Conservation (phyloP, 1,284 basidiomycete genomes). For the Pseudozyma thailandica region DNA sequence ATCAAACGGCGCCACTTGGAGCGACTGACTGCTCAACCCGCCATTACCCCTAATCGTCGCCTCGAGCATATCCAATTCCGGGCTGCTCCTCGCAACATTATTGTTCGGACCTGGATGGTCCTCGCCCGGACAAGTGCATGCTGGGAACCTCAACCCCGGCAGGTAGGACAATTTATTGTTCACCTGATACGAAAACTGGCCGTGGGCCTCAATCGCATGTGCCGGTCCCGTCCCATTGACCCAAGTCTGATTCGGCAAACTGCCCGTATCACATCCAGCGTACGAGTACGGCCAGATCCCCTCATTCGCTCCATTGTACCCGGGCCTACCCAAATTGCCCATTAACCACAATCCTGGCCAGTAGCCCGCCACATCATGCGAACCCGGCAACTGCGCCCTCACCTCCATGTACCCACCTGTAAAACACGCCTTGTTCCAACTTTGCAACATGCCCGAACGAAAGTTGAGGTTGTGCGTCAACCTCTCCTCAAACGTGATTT, state of each 20-base stretch:
- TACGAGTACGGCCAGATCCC: constrained; percentile 69
- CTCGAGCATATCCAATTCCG: constrained; percentile 67
- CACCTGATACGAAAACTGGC: constrained; percentile 14
- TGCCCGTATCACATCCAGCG: constrained; percentile 63
- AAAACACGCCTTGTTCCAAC: constrained; percentile 66
- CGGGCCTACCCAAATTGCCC: constrained; percentile 60
- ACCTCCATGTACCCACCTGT: constrained; percentile 63
- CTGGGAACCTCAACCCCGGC: constrained; percentile 52
- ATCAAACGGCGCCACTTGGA: constrained; percentile 66
- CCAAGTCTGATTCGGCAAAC: constrained; percentile 51
- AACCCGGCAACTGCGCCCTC: constrained; percentile 16
- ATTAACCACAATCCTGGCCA: constrained; percentile 69
- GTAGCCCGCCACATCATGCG: constrained; percentile 12
- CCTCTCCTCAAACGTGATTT: constrained; percentile 51
- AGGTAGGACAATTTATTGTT: constrained; percentile 41
- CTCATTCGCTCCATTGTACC: constrained; percentile 63
- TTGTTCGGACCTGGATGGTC: constrained; percentile 58
- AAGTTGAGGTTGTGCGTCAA: constrained; percentile 57
- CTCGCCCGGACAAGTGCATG: constrained; percentile 58
- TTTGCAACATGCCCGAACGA: constrained; percentile 62
- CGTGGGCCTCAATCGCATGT: constrained; percentile 34
- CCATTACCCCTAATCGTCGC: constrained; percentile 71
- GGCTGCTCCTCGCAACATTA: constrained; percentile 58
- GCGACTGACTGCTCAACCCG: constrained; percentile 55
- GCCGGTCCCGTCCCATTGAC: constrained; percentile 44